phyloP scores from a whole-genome alignment of 1,284 basidiomycete genomes.

The Trichosporon coremiiforme region DNA sequence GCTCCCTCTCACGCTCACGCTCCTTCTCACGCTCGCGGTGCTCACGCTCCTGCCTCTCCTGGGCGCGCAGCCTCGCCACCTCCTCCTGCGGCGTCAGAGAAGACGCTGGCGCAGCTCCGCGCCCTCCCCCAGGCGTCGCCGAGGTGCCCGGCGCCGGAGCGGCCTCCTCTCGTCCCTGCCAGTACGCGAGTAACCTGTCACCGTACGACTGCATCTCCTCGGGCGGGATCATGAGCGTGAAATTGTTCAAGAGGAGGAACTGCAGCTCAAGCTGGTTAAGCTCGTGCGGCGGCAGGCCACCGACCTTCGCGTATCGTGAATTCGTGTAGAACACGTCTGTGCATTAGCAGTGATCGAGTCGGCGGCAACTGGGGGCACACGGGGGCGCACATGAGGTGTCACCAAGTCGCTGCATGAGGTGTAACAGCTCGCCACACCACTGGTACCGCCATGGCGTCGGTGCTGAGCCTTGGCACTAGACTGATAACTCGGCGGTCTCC shows the following conservation, averaged over 20 bases:
- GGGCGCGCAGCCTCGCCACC: not conserved
- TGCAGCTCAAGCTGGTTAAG: constrained; percentile 97
- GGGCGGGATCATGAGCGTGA: constrained; percentile 79
- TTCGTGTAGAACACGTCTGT: constrained; percentile 98
- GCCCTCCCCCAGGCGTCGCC: not conserved
- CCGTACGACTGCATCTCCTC: constrained; percentile 95
- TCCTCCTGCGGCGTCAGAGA: constrained; percentile 13
- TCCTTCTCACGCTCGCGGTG: constrained; percentile 7
- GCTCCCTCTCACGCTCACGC: constrained; percentile 13
- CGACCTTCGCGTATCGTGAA: constrained; percentile 96
- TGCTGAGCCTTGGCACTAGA: no score
- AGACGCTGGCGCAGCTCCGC: constrained; percentile 19
- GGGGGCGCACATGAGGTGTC: not conserved
- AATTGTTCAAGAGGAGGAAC: constrained; percentile 94
- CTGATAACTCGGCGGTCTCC: not conserved
- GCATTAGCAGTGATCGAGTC: not conserved
- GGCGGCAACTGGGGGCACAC: not conserved
- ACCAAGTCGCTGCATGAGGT: no score
- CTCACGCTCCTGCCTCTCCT: constrained; percentile 22
- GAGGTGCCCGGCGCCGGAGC: not conserved
- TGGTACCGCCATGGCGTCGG: not conserved
- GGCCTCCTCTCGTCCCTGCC: constrained; percentile 44
- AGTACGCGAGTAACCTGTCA: constrained; percentile 72
- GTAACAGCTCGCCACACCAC: not conserved
- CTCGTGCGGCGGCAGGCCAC: constrained; percentile 89